These are phyloP conservation scores for Mycena citricolor DNA, from an alignment of 1,284 basidiomycete genomes.

Conservation along the genomic window DNA sequence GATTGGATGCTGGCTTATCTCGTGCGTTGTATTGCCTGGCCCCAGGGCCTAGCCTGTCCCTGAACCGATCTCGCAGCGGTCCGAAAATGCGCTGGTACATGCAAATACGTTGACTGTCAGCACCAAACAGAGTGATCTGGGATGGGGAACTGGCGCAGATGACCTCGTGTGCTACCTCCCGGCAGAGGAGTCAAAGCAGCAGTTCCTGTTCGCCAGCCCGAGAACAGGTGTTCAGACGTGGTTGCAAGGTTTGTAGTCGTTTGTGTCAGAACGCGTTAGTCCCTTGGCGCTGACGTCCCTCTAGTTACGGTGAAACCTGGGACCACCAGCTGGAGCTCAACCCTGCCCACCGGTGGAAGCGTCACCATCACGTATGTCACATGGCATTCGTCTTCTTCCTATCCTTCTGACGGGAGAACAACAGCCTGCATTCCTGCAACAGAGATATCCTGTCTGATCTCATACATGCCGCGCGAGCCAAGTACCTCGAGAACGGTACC, in stretches of 20 bases:
- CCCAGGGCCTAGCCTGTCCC: background rate
- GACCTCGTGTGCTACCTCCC: constrained; percentile 17
- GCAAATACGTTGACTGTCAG: constrained; percentile 13
- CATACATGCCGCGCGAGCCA: constrained; percentile 10
- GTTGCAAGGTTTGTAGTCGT: constrained; percentile 13
- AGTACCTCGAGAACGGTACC: constrained; percentile 11
- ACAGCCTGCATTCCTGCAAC: constrained; percentile 14
- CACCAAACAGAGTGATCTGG: constrained; percentile 18
- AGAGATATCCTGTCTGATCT: constrained; percentile 12
- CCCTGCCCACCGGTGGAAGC: constrained; percentile 5
- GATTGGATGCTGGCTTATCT: constrained; percentile 21
- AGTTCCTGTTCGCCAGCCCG: constrained; percentile 8
- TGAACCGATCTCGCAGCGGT: constrained; percentile 6
- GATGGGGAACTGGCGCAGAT: constrained; percentile 15
- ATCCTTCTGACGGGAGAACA: background rate
- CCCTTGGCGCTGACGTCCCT: no score
- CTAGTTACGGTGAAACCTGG: constrained; percentile 14
- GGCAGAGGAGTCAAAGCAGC: constrained; percentile 12
- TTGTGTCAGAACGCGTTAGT: no score
- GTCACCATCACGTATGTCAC: constrained; percentile 14
- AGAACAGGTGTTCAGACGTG: constrained; percentile 10
- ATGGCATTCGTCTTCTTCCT: background rate
- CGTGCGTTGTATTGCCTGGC: background rate
- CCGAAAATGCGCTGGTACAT: constrained; percentile 7
- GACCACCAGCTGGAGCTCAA: constrained; percentile 8